Percentiles rank a stretch among this genome's conserved stretches.
phyloP scores from a whole-genome alignment of 257 asterid species.

The Eustoma russellianum region DNA sequence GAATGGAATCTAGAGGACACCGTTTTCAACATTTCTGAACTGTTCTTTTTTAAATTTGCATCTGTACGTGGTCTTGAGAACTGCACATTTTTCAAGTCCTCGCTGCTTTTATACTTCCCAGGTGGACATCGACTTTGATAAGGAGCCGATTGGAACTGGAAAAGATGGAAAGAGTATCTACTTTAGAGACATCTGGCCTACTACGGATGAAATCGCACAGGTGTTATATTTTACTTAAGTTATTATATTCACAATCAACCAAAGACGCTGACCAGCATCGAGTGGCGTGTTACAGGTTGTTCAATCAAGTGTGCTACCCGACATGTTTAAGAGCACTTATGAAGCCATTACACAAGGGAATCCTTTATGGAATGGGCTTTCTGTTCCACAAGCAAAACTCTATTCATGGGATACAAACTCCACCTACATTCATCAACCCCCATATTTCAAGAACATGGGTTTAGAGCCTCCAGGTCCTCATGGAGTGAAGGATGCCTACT shows the following conservation, averaged over 20 bases:
- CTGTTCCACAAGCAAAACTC: slow-evolving; percentile 70
- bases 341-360: slow-evolving; percentile 90
- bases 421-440: slow-evolving; percentile 92
- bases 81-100: neutral
- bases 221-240: slow-evolving; percentile 17
- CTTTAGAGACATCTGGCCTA: slow-evolving; percentile 87
- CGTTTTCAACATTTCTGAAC: too few species aligned
- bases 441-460: slow-evolving; percentile 73
- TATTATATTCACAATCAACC: neutral
- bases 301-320: slow-evolving; percentile 93
- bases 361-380: slow-evolving; percentile 62
- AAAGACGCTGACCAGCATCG: neutral
- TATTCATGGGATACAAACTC: slow-evolving; percentile 75
- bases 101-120: slow-evolving; percentile 9
- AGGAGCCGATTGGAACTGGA: slow-evolving; percentile 83
- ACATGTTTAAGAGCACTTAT: slow-evolving; percentile 88
- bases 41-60: too few species aligned
- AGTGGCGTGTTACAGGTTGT: slow-evolving; percentile 48
- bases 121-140: slow-evolving; percentile 91
- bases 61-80: too few species aligned
- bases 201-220: slow-evolving; percentile 80
- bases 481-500: slow-evolving; percentile 80
- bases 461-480: slow-evolving; percentile 83
- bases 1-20: too few species aligned
- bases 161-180: slow-evolving; percentile 70